Conservation (phyloP, 345 rosid species). For the Rubroshorea leprosula region DNA sequence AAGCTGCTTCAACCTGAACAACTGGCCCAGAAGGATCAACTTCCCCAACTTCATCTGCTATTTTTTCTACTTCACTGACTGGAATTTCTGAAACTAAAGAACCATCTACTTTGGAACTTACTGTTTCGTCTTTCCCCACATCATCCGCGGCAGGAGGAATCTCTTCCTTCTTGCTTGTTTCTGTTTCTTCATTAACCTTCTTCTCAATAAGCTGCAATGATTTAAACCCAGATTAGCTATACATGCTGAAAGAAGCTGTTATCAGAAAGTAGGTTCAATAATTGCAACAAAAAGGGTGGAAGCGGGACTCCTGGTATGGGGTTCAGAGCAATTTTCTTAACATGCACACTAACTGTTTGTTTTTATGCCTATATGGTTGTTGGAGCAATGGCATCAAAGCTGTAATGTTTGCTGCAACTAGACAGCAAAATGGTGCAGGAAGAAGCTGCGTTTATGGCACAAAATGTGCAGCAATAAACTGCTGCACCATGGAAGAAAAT, state of each 20-base stretch:
- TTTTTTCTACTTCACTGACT: slow-evolving; percentile 10
- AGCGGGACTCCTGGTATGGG: too few relatives aligned
- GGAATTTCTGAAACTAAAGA: slow-evolving; percentile 5
- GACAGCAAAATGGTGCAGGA: neutral
- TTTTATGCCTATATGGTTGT: too few relatives aligned
- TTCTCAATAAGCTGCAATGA: slow-evolving; percentile 21
- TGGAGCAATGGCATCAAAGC: too few relatives aligned
- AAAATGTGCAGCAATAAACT: too few relatives aligned
- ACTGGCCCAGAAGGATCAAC: neutral
- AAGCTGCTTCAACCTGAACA: neutral
- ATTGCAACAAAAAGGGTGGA: neutral
- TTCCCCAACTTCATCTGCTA: neutral
- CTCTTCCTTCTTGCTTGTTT: slow-evolving; percentile 14
- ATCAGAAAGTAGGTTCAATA: neutral
- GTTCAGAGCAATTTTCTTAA: too few relatives aligned
- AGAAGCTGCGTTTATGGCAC: too few relatives aligned
- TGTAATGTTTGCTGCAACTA: too few relatives aligned
- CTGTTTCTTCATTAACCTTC: slow-evolving; percentile 20
- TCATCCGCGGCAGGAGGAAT: slow-evolving; percentile 9
- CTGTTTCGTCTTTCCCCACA: slow-evolving; percentile 6
- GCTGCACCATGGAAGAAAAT: too few relatives aligned
- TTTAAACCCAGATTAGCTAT: neutral
- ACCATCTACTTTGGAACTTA: slow-evolving; percentile 7
- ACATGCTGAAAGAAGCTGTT: neutral
- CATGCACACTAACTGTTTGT: too few relatives aligned